Percentiles rank a stretch among this genome's conserved stretches.
phyloP scores from a whole-genome alignment of 1,139 yeast genomes.

The Sugiyamaella japonica region DNA sequence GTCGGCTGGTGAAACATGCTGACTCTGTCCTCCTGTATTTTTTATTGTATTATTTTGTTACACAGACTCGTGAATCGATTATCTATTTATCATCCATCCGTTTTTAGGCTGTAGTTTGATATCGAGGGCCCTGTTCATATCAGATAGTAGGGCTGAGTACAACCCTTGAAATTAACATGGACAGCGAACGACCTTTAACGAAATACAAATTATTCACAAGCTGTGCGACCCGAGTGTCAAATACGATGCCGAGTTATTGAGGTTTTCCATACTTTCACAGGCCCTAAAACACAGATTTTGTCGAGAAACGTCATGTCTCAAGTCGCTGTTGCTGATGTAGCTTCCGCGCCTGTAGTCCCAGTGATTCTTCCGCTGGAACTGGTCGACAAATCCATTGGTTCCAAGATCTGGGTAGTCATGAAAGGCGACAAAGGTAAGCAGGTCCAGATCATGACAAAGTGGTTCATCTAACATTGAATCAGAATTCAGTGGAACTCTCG shows the following conservation, averaged over 20 bases:
- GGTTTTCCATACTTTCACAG: neutral
- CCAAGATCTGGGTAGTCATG: slow-evolving; percentile 74
- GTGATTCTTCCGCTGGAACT: slow-evolving; percentile 72
- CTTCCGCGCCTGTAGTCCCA: slow-evolving; percentile 18
- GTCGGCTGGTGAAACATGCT: too few species aligned
- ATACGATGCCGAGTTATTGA: neutral
- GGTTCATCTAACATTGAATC: neutral
- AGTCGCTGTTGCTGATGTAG: slow-evolving; percentile 6
- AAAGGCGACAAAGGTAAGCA: slow-evolving; percentile 54
- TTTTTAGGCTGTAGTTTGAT: too few species aligned
- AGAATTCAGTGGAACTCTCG: slow-evolving; percentile 82
- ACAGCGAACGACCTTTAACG: neutral
- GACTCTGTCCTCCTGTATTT: too few species aligned
- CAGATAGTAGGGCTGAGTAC: too few species aligned
- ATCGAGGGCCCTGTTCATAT: too few species aligned
- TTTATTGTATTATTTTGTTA: too few species aligned
- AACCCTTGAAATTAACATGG: too few species aligned
- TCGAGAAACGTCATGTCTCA: neutral
- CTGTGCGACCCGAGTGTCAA: neutral
- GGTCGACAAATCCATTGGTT: slow-evolving; percentile 84
- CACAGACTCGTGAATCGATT: too few species aligned
- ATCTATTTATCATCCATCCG: too few species aligned
- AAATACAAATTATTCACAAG: neutral
- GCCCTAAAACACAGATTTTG: neutral
- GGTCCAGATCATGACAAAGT: neutral